Base-by-base conservation (phyloP, 2,329 filamentous ascomycete genomes). In the Daldinia sp. region DNA sequence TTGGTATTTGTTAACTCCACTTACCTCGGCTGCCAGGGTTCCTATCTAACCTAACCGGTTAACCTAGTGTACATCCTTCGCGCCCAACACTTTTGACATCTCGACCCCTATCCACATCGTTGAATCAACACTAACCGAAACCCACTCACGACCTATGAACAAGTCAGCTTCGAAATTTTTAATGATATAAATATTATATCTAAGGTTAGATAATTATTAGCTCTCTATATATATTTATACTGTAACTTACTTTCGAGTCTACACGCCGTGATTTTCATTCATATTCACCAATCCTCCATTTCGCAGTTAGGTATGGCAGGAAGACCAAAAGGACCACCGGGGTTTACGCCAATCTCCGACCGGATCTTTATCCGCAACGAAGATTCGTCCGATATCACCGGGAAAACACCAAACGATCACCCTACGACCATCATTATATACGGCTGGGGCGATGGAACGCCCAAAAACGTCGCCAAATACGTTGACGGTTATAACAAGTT, bases 401-500 rank as follows among this genome's bases (percentile, higher is more conserved):
- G 58, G 30, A 58, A 63, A 4, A 37, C 53, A 15, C 25, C 48
- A 7, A 41, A 32, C 11, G 63, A 71, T 30, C 74, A 81, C 49
- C 82, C 82, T 2, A 77, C 79, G 15, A 80, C 79, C 4, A 75
- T 87, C 41, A 69, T 87, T 45, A 77, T 88, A 61, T 87, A 81
- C 71, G 80, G 83, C 68, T 87, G 84, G 85, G 84, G 85, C 53
- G 85, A 87, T 64, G 83, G 81, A n/a, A 19, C 74, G 76, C 10
- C 81, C 84, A 1, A 84, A 82, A 80, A 87, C 70, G 78, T 87
- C 25, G 75, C 77, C 59, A 87, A 88, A 71, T 88, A 87, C 68
- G 77, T 81, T 11, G 78, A 81, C 10, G 82, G 81, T 25, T 87
- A 83, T 73, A 78, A 78, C 37, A 69, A 73, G 10, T 79, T 86